Percentiles rank a stretch among this genome's conserved stretches.
Evolutionary conservation across 345 rosid species (phyloP).

Genomic region (Salix udensis): DNA sequence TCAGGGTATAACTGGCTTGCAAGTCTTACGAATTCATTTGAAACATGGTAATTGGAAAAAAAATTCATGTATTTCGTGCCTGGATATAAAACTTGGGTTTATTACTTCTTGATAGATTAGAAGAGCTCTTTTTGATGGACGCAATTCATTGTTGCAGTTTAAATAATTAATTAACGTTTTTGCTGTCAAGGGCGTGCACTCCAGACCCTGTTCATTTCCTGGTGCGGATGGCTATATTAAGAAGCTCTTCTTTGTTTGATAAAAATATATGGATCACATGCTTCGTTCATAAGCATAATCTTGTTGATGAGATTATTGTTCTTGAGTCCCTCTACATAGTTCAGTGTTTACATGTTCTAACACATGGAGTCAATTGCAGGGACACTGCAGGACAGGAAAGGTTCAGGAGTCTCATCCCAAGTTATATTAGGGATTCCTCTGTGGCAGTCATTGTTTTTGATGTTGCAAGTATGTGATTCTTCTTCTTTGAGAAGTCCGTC

Average conservation of each 20-base stretch:
- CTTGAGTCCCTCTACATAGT: background rate
- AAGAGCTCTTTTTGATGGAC: background rate
- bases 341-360: background rate
- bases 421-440: constrained; percentile 92
- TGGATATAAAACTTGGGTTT: background rate
- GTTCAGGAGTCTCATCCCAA: constrained; percentile 89
- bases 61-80: background rate
- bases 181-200: background rate
- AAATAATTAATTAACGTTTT: background rate
- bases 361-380: constrained; percentile 33
- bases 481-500: background rate
- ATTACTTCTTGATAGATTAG: background rate
- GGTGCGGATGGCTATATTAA: background rate
- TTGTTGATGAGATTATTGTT: background rate
- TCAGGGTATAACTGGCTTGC: too few relatives aligned
- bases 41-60: background rate
- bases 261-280: background rate
- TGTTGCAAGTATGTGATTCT: constrained; percentile 57
- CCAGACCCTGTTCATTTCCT: background rate
- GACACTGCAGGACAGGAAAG: constrained; percentile 99
- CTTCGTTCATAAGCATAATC: background rate
- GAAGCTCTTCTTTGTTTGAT: background rate
- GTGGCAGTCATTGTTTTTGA: constrained; percentile 93
- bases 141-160: background rate
- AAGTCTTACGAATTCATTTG: too few relatives aligned